Percentiles rank a stretch among this genome's conserved stretches.
These are phyloP conservation scores for Aspergillus cejpii DNA, from an alignment of 2,329 filamentous ascomycete species.

Conservation along the genomic window DNA sequence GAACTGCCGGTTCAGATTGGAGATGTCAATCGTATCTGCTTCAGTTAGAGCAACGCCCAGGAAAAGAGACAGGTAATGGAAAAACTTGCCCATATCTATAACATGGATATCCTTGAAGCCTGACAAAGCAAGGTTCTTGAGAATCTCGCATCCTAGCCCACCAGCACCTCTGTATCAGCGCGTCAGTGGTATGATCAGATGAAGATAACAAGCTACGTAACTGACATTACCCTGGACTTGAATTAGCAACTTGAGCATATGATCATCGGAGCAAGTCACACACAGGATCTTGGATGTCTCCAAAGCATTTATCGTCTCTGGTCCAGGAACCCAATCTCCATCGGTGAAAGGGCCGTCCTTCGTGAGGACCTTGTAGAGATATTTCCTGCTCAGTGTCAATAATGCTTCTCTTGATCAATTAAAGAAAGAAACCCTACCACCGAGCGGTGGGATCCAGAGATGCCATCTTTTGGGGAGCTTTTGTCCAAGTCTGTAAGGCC, in stretches of 20 bases:
- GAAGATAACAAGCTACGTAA: conserved; percentile 10
- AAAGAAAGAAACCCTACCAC: conserved; percentile 9
- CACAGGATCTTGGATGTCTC: conserved; percentile 70
- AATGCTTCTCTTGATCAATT: not conserved
- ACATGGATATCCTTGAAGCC: conserved; percentile 97
- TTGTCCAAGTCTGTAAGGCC: conserved; percentile 1
- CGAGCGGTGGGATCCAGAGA: conserved; percentile 11
- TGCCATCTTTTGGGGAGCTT: conserved; percentile 11
- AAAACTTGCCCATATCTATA: conserved; percentile 83
- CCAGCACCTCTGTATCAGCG: conserved; percentile 68
- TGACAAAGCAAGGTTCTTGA: conserved; percentile 92
- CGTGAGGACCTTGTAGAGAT: conserved; percentile 73
- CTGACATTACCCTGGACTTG: conserved; percentile 48
- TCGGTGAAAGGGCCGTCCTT: conserved; percentile 76
- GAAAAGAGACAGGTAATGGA: not conserved
- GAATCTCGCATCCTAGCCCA: conserved; percentile 88
- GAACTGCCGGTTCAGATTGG: conserved; percentile 95
- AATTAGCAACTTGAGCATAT: conserved; percentile 17
- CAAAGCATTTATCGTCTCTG: conserved; percentile 50
- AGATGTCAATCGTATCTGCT: conserved; percentile 92
- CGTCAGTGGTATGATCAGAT: conserved; percentile 22
- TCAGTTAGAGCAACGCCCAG: conserved; percentile 13
- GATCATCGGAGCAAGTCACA: conserved; percentile 26
- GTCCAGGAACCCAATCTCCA: conserved; percentile 49
- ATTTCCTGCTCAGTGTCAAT: conserved; percentile 54